These are phyloP conservation scores for Vanderwaltozyma verrucispora DNA, from an alignment of 805 yeast species.

Conservation along the genomic window DNA sequence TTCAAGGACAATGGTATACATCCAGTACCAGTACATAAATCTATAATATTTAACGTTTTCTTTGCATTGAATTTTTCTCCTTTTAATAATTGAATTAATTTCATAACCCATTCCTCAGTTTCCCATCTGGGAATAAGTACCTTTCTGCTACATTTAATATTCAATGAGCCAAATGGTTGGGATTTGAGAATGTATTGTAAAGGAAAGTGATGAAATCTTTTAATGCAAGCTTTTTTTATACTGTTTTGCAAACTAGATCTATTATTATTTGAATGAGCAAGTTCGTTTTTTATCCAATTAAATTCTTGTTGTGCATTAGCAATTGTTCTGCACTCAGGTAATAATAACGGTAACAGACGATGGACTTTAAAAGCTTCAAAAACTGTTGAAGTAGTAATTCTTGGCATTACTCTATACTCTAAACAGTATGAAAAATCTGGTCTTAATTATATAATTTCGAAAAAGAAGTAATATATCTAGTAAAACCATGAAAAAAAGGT, in stretches of 20 bases:
- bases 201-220: conserved; percentile 51
- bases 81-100: conserved; percentile 24
- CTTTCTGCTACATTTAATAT: conserved; percentile 44
- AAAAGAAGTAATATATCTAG: no score
- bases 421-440: no score
- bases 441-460: no score
- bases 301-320: conserved; percentile 17
- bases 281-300: conserved; percentile 20
- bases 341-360: conserved; percentile 16
- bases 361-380: conserved; percentile 9
- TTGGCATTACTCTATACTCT: no score
- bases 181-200: conserved; percentile 75
- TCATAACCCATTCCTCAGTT: conserved; percentile 80
- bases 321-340: conserved; percentile 22
- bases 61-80: conserved; percentile 1
- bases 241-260: no score
- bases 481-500: no score
- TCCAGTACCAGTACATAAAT: conserved; percentile 84
- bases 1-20: conserved; percentile 59
- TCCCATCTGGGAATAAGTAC: conserved; percentile 92
- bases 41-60: conserved; percentile 34
- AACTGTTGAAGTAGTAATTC: conserved; percentile 12
- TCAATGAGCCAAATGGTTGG: conserved; percentile 76
- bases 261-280: no score
- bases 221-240: conserved; percentile 39